Evolutionary conservation across 1,284 basidiomycete genomes (phyloP), one percentile per base, ranked within the genome.

Genomic region (Lentinus polychrous): DNA sequence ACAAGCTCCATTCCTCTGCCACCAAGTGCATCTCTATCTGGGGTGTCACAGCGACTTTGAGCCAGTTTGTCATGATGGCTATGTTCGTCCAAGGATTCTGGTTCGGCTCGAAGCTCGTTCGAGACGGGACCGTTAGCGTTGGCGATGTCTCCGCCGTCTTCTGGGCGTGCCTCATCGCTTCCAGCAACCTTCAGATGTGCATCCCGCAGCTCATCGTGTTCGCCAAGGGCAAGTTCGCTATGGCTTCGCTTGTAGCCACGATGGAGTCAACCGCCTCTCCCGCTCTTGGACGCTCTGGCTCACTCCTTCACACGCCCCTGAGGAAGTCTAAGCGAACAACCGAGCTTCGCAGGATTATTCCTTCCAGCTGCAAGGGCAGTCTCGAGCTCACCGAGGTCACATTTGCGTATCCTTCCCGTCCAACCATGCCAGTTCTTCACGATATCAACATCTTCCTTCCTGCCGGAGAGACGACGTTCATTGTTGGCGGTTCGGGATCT

Each of bases 11-110:
- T 15, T 52, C 55, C 1, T 71, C 75, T 7, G 81, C 85, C 20
- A 70, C 72, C 45, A 69, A 66, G 23, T 75, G 88, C 54, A 79
- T 83, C 46, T 62, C 74, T 15, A 74, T 94, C 14, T 97, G 92
- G 91, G 90, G 85, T 3, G 36, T 83, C 34, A 83, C 85, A 7
- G 71, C 78, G 2, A 87, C 82, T 22, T 52, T 83, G 3, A 78
- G 77, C 8, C 89, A 94, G 60, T 88, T 92, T 62, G 72, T 89
- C 43, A 79, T 86, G 54, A 86, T 95, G 73, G 77, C 81, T 32
- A 97, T 96, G 81, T 98, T 98, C 68, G 91, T 98, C 8, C 88
- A 94, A 60, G 94, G 90, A 1, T 98, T 98, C 68, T 97, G 94
- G 91, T 98, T 88, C 64, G 96, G 95, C 11, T 79, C 87, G 2